phyloP scores from a whole-genome alignment of 2,329 filamentous ascomycete species.

The Nemania sp. region DNA sequence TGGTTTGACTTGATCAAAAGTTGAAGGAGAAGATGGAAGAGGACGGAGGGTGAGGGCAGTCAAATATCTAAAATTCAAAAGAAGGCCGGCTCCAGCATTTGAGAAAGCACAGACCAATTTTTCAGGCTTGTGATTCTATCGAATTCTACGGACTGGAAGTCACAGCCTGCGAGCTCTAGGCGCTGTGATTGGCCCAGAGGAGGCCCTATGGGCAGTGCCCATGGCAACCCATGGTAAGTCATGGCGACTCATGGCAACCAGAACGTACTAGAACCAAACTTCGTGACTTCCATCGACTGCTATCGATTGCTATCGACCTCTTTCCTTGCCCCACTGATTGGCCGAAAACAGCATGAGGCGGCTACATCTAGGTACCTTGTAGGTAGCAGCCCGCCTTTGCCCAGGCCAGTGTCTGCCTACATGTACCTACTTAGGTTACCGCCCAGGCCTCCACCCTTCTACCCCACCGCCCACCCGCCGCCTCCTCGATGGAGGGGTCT shows the following conservation, averaged over 20 bases:
- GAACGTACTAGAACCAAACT: slow-evolving; percentile 29
- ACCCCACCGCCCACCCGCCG: too few species aligned
- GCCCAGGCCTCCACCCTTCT: too few species aligned
- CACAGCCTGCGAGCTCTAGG: slow-evolving; percentile 21
- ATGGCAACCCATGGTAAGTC: too few species aligned
- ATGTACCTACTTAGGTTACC: too few species aligned
- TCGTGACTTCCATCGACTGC: slow-evolving; percentile 16
- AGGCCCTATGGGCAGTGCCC: slow-evolving; percentile 12
- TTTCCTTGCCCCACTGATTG: slow-evolving; percentile 32
- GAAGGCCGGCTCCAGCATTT: slow-evolving; percentile 18
- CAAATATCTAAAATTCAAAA: slow-evolving; percentile 28
- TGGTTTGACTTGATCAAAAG: slow-evolving; percentile 18
- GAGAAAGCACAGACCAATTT: slow-evolving; percentile 37
- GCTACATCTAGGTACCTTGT: too few species aligned
- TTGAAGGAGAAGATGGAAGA: slow-evolving; percentile 17
- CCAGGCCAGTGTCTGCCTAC: too few species aligned
- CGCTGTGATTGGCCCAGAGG: slow-evolving; percentile 31
- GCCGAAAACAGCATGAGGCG: slow-evolving; percentile 32
- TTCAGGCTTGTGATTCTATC: slow-evolving; percentile 37
- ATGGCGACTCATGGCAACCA: slow-evolving; percentile 32
- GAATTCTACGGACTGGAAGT: slow-evolving; percentile 40
- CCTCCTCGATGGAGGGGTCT: too few species aligned
- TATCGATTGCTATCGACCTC: slow-evolving; percentile 20
- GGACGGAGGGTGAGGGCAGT: slow-evolving; percentile 29
- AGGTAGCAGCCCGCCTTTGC: slow-evolving; percentile 16